A percentile compares a stretch with the other conserved stretches of the same genome.
These are phyloP conservation scores for Raffaelea arxii DNA, from an alignment of 2,329 filamentous ascomycete genomes.

Conservation along the genomic window DNA sequence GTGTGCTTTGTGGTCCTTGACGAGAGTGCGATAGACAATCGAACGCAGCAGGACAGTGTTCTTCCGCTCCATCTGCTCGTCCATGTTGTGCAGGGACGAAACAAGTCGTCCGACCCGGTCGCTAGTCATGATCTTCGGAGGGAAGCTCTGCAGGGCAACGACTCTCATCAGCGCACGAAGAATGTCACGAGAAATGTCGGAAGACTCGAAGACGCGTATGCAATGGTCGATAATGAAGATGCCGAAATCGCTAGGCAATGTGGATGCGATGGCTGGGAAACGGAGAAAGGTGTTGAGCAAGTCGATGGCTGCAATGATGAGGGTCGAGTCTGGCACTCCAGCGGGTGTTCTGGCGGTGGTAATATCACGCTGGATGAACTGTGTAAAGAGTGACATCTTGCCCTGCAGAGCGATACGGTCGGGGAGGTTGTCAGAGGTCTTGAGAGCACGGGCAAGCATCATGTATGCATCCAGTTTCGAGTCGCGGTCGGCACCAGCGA, in stretches of 20 bases:
- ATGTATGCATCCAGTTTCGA: conserved; percentile 79
- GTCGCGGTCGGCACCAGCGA: conserved; percentile 63
- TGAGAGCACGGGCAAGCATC: conserved; percentile 64
- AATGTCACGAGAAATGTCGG: conserved; percentile 62
- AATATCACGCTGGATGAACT: conserved; percentile 79
- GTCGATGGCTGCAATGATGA: conserved; percentile 69
- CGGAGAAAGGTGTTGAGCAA: conserved; percentile 69
- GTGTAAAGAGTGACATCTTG: conserved; percentile 68
- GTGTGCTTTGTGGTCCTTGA: conserved; percentile 53
- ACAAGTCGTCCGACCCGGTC: conserved; percentile 64
- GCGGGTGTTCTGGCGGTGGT: conserved; percentile 43
- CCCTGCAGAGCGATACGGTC: conserved; percentile 61
- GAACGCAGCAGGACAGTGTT: conserved; percentile 70
- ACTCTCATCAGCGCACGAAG: conserved; percentile 72
- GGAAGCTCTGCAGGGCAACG: conserved; percentile 71
- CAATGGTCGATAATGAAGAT: conserved; percentile 72
- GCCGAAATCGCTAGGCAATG: conserved; percentile 68
- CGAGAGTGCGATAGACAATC: conserved; percentile 66
- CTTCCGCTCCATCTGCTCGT: conserved; percentile 62
- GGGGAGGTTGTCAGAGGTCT: conserved; percentile 73
- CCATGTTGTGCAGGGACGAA: conserved; percentile 59
- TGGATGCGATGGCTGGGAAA: conserved; percentile 58
- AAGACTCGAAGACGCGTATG: conserved; percentile 62
- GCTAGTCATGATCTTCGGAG: conserved; percentile 60
- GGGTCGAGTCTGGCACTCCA: conserved; percentile 52